Conservation (phyloP, 2,329 filamentous ascomycete species). For the Neonectria sp. region DNA sequence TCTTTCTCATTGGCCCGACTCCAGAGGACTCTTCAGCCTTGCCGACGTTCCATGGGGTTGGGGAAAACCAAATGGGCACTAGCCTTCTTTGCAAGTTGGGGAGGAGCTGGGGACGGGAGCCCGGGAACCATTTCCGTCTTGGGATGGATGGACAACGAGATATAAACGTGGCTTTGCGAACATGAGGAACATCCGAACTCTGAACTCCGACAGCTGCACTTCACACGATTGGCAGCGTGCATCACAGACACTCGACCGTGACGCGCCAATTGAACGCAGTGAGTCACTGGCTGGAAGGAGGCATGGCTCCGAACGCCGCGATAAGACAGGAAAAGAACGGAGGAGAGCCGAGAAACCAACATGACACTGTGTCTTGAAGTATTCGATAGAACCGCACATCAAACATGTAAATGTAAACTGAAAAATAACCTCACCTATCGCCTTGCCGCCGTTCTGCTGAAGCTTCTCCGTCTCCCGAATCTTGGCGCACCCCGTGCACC, state of each 20-base stretch:
- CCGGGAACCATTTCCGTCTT: not conserved
- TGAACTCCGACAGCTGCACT: not conserved
- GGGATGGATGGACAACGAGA: constrained; percentile 3
- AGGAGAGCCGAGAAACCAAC: not conserved
- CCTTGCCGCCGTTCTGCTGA: constrained; percentile 29
- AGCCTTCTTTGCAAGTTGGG: constrained; percentile 21
- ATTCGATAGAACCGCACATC: not conserved
- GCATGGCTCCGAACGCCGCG: constrained; percentile 18
- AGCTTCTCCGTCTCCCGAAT: constrained; percentile 41
- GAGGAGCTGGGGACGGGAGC: constrained; percentile 1
- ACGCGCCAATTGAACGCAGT: constrained; percentile 16
- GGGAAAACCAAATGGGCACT: constrained; percentile 15
- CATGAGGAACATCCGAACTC: not conserved
- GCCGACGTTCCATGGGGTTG: not conserved
- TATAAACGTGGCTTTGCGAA: not conserved
- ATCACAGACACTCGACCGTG: not conserved
- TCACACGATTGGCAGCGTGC: not conserved
- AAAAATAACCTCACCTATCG: constrained; percentile 1
- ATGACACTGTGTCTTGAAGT: not conserved
- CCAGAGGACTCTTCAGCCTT: constrained; percentile 12
- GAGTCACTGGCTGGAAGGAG: constrained; percentile 20
- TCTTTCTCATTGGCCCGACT: not conserved
- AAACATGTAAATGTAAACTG: not conserved
- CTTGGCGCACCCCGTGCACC: constrained; percentile 44
- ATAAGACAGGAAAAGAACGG: not conserved